phyloP scores from a whole-genome alignment of 495 filamentous ascomycete genomes.

The Parathielavia hyrcaniae region DNA sequence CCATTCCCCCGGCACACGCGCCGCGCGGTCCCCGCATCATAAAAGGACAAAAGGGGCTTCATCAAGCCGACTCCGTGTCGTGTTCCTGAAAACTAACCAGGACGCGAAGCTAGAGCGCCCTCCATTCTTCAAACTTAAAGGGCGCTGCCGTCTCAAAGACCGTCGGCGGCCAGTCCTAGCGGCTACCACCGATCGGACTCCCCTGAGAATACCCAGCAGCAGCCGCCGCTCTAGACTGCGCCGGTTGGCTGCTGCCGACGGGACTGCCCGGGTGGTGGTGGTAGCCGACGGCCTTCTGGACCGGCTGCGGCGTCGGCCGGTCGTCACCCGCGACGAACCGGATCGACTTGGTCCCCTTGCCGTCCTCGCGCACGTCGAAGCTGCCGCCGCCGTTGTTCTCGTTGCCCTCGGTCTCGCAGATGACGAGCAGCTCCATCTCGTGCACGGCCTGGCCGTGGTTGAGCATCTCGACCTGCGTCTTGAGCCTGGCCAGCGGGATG shows the following conservation, averaged over 20 bases:
- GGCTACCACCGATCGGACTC: slow-evolving; percentile 11
- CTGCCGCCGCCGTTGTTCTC: slow-evolving; percentile 79
- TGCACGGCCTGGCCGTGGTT: slow-evolving; percentile 56
- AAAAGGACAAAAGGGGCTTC: no score
- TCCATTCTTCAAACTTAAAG: not conserved
- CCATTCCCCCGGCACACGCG: not conserved
- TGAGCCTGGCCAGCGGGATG: slow-evolving; percentile 60
- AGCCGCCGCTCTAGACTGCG: no score
- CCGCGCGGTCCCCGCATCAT: no score
- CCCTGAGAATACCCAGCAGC: not conserved
- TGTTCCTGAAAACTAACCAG: not conserved
- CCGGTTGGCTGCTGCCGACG: slow-evolving; percentile 45
- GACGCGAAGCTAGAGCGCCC: not conserved
- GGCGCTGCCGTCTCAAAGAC: not conserved
- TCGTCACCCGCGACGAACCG: slow-evolving; percentile 52
- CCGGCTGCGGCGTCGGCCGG: slow-evolving; percentile 24
- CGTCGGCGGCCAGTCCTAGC: slow-evolving; percentile 11
- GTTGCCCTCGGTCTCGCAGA: slow-evolving; percentile 88
- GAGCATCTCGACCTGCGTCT: slow-evolving; percentile 57
- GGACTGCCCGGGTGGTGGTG: slow-evolving; percentile 41
- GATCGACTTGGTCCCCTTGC: slow-evolving; percentile 45
- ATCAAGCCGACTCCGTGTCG: not conserved
- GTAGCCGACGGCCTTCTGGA: slow-evolving; percentile 39
- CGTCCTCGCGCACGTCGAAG: slow-evolving; percentile 58
- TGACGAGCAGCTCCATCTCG: slow-evolving; percentile 71